Percentiles rank a stretch among this genome's conserved stretches.
Evolutionary conservation across 1,284 basidiomycete genomes (phyloP).

Genomic region (Neonothopanus nambi): DNA sequence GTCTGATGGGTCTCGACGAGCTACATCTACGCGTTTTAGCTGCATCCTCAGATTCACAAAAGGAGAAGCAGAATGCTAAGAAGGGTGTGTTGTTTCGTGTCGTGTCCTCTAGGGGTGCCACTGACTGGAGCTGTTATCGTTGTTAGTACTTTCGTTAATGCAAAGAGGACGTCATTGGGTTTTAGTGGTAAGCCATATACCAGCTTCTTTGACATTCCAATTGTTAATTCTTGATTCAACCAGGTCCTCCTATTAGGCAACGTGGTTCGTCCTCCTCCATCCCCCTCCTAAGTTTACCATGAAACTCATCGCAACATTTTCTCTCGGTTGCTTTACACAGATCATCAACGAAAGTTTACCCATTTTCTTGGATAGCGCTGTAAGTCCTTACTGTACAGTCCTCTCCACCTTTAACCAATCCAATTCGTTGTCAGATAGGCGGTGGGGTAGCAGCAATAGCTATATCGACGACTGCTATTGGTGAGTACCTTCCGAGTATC

Average conservation of each 20-base stretch:
- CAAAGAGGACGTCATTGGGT: constrained; percentile 91
- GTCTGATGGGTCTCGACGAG: constrained; percentile 94
- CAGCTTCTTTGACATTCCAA: neutral
- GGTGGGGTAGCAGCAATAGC: constrained; percentile 84
- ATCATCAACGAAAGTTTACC: constrained; percentile 92
- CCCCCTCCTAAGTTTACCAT: neutral
- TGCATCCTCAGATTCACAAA: constrained; percentile 72
- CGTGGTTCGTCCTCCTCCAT: constrained; percentile 58
- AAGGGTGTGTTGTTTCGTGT: constrained; percentile 48
- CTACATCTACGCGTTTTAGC: constrained; percentile 87
- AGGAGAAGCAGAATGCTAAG: constrained; percentile 68
- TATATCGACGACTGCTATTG: constrained; percentile 83
- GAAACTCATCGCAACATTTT: no score
- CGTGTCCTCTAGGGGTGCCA: neutral
- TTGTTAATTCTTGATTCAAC: neutral
- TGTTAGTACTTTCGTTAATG: constrained; percentile 79
- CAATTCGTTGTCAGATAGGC: constrained; percentile 52
- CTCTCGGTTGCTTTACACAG: no score
- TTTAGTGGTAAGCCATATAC: constrained; percentile 67
- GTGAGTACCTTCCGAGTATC: constrained; percentile 39
- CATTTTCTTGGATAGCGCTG: constrained; percentile 90
- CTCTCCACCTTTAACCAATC: neutral
- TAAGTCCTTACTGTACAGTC: constrained; percentile 36
- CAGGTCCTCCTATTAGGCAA: constrained; percentile 75
- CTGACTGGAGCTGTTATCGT: constrained; percentile 26